Conservation (phyloP, 2,329 filamentous ascomycete species). For the Septoria linicola region DNA sequence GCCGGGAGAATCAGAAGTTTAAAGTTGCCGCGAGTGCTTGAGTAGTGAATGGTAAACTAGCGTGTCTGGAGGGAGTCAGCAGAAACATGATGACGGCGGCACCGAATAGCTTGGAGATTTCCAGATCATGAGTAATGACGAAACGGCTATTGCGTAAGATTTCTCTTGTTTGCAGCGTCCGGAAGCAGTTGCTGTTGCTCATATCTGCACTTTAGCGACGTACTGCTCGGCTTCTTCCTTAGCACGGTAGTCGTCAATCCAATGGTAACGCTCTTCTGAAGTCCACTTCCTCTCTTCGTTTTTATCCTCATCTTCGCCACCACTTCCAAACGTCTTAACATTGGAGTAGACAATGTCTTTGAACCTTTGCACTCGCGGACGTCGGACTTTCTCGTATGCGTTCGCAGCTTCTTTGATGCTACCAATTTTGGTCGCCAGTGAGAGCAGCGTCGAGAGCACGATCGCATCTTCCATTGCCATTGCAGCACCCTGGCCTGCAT, state of each 20-base stretch:
- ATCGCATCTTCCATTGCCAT: slow-evolving; percentile 18
- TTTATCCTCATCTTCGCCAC: not conserved
- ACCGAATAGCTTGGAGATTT: no score
- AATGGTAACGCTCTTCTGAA: slow-evolving; percentile 6
- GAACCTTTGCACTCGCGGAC: slow-evolving; percentile 12
- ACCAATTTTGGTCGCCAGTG: not conserved
- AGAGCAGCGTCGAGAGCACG: slow-evolving; percentile 6
- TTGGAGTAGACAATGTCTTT: slow-evolving; percentile 12
- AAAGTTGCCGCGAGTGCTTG: not conserved
- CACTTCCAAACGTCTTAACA: slow-evolving; percentile 1
- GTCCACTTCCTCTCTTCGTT: not conserved
- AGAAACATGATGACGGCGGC: no score
- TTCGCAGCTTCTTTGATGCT: not conserved
- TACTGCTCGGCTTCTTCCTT: not conserved
- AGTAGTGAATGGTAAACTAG: not conserved
- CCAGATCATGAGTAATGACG: no score
- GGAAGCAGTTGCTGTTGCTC: not conserved
- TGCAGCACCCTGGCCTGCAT: slow-evolving; percentile 17
- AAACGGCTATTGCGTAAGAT: no score
- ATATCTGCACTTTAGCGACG: not conserved
- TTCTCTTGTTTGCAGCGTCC: no score
- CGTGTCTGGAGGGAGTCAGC: no score
- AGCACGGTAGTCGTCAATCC: slow-evolving; percentile 16
- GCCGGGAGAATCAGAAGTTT: not conserved
- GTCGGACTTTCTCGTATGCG: slow-evolving; percentile 10